Conservation (phyloP, 2,329 filamentous ascomycete species). For the Hymenoscyphus linearis region DNA sequence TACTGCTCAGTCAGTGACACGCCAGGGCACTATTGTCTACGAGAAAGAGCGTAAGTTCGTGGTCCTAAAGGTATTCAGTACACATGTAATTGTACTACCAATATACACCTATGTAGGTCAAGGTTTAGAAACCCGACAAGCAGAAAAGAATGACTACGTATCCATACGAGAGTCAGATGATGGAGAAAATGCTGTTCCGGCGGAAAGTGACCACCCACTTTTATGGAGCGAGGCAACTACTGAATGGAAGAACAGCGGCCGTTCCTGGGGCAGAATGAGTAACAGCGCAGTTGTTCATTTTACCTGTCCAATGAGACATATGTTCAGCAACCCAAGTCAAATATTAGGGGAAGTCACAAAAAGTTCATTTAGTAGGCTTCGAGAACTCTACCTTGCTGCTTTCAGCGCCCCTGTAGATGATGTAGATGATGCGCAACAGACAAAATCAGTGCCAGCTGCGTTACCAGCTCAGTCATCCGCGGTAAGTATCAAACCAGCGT, state of each 20-base stretch:
- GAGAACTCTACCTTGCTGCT: too few species aligned
- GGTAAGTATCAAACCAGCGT: too few species aligned
- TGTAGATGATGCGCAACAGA: too few species aligned
- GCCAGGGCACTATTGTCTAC: neutral
- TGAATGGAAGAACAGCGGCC: neutral
- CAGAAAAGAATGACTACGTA: neutral
- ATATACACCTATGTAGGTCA: neutral
- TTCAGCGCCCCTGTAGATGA: too few species aligned
- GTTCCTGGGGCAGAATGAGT: neutral
- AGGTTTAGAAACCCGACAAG: neutral
- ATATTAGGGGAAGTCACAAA: neutral
- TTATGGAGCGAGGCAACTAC: neutral
- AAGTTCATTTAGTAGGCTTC: too few species aligned
- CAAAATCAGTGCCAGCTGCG: too few species aligned
- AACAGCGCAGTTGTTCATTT: neutral
- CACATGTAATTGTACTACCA: neutral
- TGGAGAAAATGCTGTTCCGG: neutral
- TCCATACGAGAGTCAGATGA: neutral
- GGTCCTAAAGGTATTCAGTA: neutral
- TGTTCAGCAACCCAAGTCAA: neutral
- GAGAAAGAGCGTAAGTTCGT: neutral
- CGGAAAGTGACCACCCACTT: neutral
- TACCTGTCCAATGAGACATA: neutral
- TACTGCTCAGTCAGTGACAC: neutral
- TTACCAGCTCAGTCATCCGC: too few species aligned